Conservation (phyloP, 2,329 filamentous ascomycete species). For the Akanthomyces muscarius region DNA sequence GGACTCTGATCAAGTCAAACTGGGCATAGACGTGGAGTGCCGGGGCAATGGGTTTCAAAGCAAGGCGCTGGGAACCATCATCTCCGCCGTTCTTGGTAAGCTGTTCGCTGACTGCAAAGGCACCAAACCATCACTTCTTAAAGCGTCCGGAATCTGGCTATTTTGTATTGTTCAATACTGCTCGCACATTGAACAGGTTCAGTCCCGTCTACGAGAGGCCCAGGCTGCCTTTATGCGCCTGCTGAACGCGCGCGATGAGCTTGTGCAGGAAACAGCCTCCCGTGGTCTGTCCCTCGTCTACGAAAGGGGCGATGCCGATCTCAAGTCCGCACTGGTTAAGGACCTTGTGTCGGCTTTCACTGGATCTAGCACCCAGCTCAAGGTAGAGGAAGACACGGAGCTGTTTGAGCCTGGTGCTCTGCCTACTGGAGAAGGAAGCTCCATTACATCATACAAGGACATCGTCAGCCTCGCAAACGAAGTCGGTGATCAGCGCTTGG, state of each 20-base stretch:
- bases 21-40: constrained; percentile 70
- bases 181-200: constrained; percentile 71
- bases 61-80: constrained; percentile 37
- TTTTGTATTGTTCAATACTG: constrained; percentile 89
- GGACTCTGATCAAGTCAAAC: constrained; percentile 73
- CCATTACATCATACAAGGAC: constrained; percentile 94
- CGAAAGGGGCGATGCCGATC: constrained; percentile 76
- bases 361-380: constrained; percentile 67
- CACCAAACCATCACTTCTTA: constrained; percentile 83
- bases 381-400: constrained; percentile 86
- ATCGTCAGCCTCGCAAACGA: constrained; percentile 95
- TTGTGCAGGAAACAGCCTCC: constrained; percentile 93
- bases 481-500: constrained; percentile 90
- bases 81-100: constrained; percentile 61
- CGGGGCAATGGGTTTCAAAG: constrained; percentile 32
- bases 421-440: constrained; percentile 83
- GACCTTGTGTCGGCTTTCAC: constrained; percentile 90
- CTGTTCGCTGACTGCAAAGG: constrained; percentile 73
- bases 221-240: constrained; percentile 86
- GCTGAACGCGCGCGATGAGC: constrained; percentile 81
- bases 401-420: constrained; percentile 88
- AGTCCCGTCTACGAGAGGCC: constrained; percentile 68
- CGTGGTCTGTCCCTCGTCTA: constrained; percentile 89
- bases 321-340: constrained; percentile 78
- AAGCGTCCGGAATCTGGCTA: constrained; percentile 93